A percentile compares a stretch with the other conserved stretches of the same genome.
Evolutionary conservation across 1,284 basidiomycete species (phyloP).

Genomic region (Ceratobasidium sp.): DNA sequence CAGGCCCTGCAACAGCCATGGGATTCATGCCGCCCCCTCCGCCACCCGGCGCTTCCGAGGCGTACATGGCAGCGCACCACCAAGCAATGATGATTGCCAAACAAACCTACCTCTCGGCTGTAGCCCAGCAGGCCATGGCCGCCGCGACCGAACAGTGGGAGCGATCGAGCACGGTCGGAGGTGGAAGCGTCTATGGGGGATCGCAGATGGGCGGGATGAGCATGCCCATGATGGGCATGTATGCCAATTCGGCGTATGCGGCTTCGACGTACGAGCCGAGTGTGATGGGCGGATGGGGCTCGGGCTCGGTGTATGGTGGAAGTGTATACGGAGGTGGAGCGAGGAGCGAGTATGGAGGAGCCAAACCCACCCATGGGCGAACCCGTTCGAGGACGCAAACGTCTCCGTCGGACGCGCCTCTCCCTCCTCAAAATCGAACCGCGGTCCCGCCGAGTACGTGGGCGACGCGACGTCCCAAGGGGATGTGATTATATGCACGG

Average conservation of each 20-base stretch:
- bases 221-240: conserved; percentile 45
- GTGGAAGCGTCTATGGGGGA: conserved; percentile 46
- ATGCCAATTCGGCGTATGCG: conserved; percentile 55
- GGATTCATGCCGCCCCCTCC: conserved; percentile 44
- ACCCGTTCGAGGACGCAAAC: conserved; percentile 61
- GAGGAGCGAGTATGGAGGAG: conserved; percentile 67
- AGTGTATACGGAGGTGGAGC: conserved; percentile 60
- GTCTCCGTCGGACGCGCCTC: conserved; percentile 54
- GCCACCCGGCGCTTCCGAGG: conserved; percentile 51
- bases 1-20: not conserved
- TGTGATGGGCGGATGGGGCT: conserved; percentile 53
- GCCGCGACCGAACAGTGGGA: conserved; percentile 86
- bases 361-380: conserved; percentile 41
- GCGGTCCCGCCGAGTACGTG: conserved; percentile 25
- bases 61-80: conserved; percentile 72
- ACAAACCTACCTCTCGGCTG: conserved; percentile 82
- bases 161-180: conserved; percentile 64
- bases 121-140: conserved; percentile 83
- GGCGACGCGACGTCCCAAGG: conserved; percentile 4
- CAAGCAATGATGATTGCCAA: conserved; percentile 82
- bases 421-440: conserved; percentile 22
- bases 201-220: conserved; percentile 52
- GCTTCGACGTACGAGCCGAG: conserved; percentile 61
- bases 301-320: conserved; percentile 53
- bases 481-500: not conserved